Percentiles rank a stretch among this genome's conserved stretches.
Conservation (phyloP, 768 basidiomycete species). For the Pleurotus sapidus region DNA sequence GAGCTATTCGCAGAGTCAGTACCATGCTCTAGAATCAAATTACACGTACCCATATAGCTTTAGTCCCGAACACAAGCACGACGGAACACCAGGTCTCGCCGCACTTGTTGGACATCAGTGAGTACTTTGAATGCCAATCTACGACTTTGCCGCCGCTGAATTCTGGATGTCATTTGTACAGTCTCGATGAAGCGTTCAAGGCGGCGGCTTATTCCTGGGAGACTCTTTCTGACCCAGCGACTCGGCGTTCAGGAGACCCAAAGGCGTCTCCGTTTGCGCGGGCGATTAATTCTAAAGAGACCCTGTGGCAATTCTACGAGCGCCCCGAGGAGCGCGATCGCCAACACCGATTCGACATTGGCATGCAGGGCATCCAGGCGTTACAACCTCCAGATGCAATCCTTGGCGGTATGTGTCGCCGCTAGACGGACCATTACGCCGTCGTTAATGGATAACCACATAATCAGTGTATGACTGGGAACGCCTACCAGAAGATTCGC, state of each 20-base stretch:
- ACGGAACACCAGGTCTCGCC: constrained; percentile 20
- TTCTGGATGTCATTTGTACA: constrained; percentile 6
- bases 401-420: constrained; percentile 10
- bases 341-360: constrained; percentile 19
- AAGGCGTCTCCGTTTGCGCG: constrained; percentile 19
- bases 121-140: neutral
- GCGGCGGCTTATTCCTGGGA: constrained; percentile 28
- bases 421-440: neutral
- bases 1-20: constrained; percentile 27
- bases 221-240: constrained; percentile 23
- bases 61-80: constrained; percentile 15
- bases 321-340: constrained; percentile 12
- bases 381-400: constrained; percentile 15
- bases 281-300: constrained; percentile 16
- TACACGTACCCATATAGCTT: neutral
- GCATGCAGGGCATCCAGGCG: constrained; percentile 18
- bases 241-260: constrained; percentile 22
- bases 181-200: constrained; percentile 29
- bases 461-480: constrained; percentile 43
- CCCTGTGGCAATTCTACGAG: constrained; percentile 18
- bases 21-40: neutral
- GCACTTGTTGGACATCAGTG: constrained; percentile 23
- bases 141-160: neutral
- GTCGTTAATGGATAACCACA: neutral
- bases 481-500: constrained; percentile 31